phyloP scores from a whole-genome alignment of 345 rosid genomes.

The Populus nigra region DNA sequence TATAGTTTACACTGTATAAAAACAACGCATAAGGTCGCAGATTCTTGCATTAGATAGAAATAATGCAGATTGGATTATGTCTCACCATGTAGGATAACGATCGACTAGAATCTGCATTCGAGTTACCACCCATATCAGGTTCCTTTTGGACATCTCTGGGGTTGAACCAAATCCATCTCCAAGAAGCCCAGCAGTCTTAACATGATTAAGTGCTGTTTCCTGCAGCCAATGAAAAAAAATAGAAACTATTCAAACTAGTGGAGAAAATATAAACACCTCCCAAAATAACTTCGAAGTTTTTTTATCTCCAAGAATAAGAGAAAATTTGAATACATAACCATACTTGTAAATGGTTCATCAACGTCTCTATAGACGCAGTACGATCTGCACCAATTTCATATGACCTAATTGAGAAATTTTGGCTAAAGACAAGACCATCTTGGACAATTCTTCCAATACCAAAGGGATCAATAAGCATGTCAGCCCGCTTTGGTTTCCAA shows the following conservation, averaged over 20 bases:
- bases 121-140: constrained; percentile 93
- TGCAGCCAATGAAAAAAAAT: constrained; percentile 26
- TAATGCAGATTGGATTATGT: neutral
- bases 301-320: neutral
- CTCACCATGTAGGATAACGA: constrained; percentile 95
- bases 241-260: neutral
- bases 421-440: constrained; percentile 81
- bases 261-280: neutral
- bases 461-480: constrained; percentile 78
- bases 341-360: constrained; percentile 98
- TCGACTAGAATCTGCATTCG: constrained; percentile 93
- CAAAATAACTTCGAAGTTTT: neutral
- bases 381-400: constrained; percentile 99
- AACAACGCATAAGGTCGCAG: neutral
- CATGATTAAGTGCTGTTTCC: constrained; percentile 99
- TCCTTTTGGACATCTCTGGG: constrained; percentile 88
- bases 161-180: constrained; percentile 96
- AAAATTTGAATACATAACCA: neutral
- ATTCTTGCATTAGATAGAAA: neutral
- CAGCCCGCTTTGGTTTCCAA: constrained; percentile 89
- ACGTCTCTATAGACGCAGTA: constrained; percentile 90
- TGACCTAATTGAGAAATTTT: constrained; percentile 87
- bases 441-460: constrained; percentile 86
- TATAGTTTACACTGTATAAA: neutral
- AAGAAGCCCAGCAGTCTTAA: constrained; percentile 74